Evolutionary conservation across 305 asterid species (phyloP), one percentile per base, ranked within the genome.

Genomic region (Rubia tinctorum): DNA sequence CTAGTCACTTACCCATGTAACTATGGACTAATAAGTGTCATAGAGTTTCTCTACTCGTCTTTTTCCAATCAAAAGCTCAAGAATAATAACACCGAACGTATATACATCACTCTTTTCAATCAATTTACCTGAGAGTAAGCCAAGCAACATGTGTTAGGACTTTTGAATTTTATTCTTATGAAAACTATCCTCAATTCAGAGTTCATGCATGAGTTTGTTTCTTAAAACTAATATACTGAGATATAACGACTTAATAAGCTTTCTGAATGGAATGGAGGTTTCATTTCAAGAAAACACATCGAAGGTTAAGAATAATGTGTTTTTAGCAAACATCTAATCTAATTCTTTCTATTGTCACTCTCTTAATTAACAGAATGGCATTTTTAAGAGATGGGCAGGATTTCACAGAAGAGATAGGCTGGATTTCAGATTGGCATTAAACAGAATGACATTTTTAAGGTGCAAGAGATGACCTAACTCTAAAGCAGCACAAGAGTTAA

Each of bases 31-130:
- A 77, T 88, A 89, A 59, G 86, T 76, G 80, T 86, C 94, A 4
- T 80, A 78, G 63, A 87, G 79, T 81, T 85, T 85, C 79, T 93
- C 98, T 25, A 91, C 96, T 20, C 96, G 97, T 77, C 82, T 83
- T 82, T 85, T 82, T 71, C 97, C 97, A 71, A 84, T 80, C 78
- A 91, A 81, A 79, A 93, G 97, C 87, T 93, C 97, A 78, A 91
- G 80, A 60, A 91, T 97, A 63, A 93, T 82, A 47, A 93, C 90
- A 1, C 98, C 97, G 56, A 89, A 93, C 62, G 96, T 92, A 78
- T 91, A 93, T 62, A 93, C 98, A 23, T 93, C 98, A 63, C 96
- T 93, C 82, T 93, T 91, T 76, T 93, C 98, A 0, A 95, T 93
- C 78, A 93, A 89, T 85, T 91, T 89, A 71, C 97, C 98, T n/a